phyloP scores from a whole-genome alignment of 371 early-diverging fungal species.

The Syncephalastrum racemosum region DNA sequence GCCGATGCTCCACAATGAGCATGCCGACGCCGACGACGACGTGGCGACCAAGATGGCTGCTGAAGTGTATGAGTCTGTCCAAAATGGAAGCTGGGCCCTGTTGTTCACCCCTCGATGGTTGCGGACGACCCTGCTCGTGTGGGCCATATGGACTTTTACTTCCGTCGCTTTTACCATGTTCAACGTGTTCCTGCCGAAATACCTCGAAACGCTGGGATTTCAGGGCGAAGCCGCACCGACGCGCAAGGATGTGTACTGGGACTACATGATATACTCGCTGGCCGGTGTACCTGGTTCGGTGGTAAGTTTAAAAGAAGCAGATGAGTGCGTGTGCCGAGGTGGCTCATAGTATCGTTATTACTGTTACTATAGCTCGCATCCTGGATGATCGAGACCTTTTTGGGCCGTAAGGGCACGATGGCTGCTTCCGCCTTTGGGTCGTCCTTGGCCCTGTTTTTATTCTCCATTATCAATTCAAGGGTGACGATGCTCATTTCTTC shows the following conservation, averaged over 20 bases:
- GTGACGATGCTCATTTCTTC: constrained; percentile 63
- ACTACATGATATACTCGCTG: constrained; percentile 73
- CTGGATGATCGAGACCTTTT: constrained; percentile 69
- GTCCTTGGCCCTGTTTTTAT: constrained; percentile 63
- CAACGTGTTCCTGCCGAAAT: constrained; percentile 80
- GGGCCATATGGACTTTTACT: constrained; percentile 80
- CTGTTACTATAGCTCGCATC: constrained; percentile 72
- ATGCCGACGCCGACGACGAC: not conserved
- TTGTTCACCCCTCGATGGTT: constrained; percentile 55
- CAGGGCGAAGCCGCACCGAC: constrained; percentile 37
- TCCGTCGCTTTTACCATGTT: constrained; percentile 84
- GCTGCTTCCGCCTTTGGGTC: constrained; percentile 73
- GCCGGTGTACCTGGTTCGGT: constrained; percentile 85
- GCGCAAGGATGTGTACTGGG: constrained; percentile 67
- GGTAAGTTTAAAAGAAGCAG: constrained; percentile 30
- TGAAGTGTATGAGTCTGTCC: not conserved
- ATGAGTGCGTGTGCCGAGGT: not conserved
- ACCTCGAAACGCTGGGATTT: constrained; percentile 60
- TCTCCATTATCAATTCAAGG: constrained; percentile 54
- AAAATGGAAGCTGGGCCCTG: constrained; percentile 7
- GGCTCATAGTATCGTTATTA: not conserved
- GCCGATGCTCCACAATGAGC: constrained; percentile 8
- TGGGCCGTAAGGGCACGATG: constrained; percentile 87
- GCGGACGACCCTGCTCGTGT: constrained; percentile 67
- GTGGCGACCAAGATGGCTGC: constrained; percentile 4